Evolutionary conservation across 2,329 filamentous ascomycete genomes (phyloP), one percentile per base, ranked within the genome.

Genomic region (Colletotrichum sp.): DNA sequence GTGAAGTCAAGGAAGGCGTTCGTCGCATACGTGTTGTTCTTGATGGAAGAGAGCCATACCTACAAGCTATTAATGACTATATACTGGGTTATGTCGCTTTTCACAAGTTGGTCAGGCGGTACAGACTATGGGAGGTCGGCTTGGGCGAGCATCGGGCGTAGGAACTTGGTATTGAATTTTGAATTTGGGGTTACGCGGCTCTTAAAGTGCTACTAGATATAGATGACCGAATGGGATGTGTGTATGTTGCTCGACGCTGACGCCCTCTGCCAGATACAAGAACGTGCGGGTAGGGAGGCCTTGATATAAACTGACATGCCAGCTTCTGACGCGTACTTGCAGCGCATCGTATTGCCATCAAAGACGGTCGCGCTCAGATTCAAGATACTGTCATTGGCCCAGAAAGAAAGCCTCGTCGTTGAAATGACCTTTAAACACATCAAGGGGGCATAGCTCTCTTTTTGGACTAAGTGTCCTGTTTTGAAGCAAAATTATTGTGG

Each of bases 361-460:
- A 43, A 43, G 8, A 43, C 16, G 39, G 18, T 9, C 16, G 39
- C 39, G 4, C 0, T 43, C 1, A n/a, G 16, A 0, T 1, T 43
- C 0, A 43, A 43, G 16, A 1, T 43, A 43, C 39, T n/a, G 39
- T 43, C 16, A 0, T 43, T n/a, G 18, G 39, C 16, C 16, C 16
- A 43, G 0, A 18, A 43, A 0, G 16, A n/a, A 9, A 43, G 0
- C 1, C 8, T 10, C 16, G 1, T 39, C 16, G 36, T 39, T 4
- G 28, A 9, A 28, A 28, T 28, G 28, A 28, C 28, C 28, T 28
- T 28, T 30, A 36, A 16, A 43, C 4, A 43, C 16, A 43, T 43
- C 18, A 0, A n/a, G 4, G 18, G 18, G 8, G 0, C 39, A 1
- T 2, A 43, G 0, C 8, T n/a, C 8, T 43, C 8, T n/a, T 18